phyloP scores from a whole-genome alignment of 345 rosid species.

The Bruguiera gymnorhiza region DNA sequence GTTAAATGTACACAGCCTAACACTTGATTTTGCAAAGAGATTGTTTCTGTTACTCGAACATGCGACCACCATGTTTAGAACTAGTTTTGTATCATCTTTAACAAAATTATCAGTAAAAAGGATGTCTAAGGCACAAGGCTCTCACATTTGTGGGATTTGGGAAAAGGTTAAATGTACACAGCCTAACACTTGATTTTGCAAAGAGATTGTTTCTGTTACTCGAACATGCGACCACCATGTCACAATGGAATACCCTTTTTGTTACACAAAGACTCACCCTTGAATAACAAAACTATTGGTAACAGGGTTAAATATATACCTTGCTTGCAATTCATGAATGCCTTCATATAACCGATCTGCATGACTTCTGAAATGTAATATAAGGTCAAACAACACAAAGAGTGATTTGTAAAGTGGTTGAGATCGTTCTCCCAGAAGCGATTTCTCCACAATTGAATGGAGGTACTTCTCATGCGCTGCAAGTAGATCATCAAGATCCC shows the following conservation, averaged over 20 bases:
- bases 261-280: too few species aligned
- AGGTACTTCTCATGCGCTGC: constrained; percentile 95
- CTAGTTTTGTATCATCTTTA: background rate
- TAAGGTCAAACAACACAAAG: constrained; percentile 84
- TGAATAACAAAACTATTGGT: too few species aligned
- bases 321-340: constrained; percentile 76
- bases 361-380: constrained; percentile 78
- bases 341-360: constrained; percentile 92
- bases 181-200: too few species aligned
- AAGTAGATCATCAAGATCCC: constrained; percentile 95
- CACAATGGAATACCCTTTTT: too few species aligned
- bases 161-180: too few species aligned
- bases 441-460: constrained; percentile 75
- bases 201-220: too few species aligned
- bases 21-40: too few species aligned
- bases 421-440: constrained; percentile 92
- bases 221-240: too few species aligned
- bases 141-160: too few species aligned
- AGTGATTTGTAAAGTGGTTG: constrained; percentile 72
- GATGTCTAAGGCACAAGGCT: constrained; percentile 2
- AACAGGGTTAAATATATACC: constrained; percentile 49
- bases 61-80: background rate
- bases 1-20: too few species aligned
- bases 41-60: too few species aligned
- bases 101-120: background rate